Conservation (phyloP, 1,139 yeast species). For the Candida gigantensis region DNA sequence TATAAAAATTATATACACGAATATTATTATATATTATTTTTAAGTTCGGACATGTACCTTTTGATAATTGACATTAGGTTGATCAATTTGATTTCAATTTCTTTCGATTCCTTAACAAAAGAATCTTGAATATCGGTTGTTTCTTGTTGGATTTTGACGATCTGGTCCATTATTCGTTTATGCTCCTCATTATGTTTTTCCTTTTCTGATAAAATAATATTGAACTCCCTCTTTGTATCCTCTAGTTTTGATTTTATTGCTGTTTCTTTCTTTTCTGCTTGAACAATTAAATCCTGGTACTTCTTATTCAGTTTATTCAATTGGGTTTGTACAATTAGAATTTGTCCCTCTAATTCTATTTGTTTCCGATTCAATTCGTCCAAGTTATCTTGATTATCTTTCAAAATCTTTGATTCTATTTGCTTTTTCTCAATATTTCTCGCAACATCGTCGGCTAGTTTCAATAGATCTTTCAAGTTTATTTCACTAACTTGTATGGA, state of each 20-base stretch:
- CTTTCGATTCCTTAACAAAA: constrained; percentile 56
- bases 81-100: constrained; percentile 54
- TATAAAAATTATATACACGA: no score
- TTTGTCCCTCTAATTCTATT: constrained; percentile 51
- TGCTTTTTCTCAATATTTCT: constrained; percentile 52
- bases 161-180: constrained; percentile 47
- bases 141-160: constrained; percentile 48
- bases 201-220: constrained; percentile 51
- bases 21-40: no score
- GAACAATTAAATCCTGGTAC: constrained; percentile 48
- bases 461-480: constrained; percentile 53
- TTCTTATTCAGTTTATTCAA: constrained; percentile 56
- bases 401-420: constrained; percentile 39
- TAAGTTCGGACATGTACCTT: constrained; percentile 23
- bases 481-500: constrained; percentile 57
- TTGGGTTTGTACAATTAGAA: constrained; percentile 53
- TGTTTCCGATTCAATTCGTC: constrained; percentile 48
- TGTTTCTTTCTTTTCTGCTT: constrained; percentile 47
- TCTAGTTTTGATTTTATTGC: constrained; percentile 48
- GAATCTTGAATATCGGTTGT: constrained; percentile 44
- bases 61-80: constrained; percentile 55
- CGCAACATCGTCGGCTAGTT: constrained; percentile 59
- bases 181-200: constrained; percentile 54
- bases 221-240: constrained; percentile 48
- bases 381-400: constrained; percentile 45